Conservation (phyloP, 2,329 filamentous ascomycete genomes). For the Phialocephala subalpina region DNA sequence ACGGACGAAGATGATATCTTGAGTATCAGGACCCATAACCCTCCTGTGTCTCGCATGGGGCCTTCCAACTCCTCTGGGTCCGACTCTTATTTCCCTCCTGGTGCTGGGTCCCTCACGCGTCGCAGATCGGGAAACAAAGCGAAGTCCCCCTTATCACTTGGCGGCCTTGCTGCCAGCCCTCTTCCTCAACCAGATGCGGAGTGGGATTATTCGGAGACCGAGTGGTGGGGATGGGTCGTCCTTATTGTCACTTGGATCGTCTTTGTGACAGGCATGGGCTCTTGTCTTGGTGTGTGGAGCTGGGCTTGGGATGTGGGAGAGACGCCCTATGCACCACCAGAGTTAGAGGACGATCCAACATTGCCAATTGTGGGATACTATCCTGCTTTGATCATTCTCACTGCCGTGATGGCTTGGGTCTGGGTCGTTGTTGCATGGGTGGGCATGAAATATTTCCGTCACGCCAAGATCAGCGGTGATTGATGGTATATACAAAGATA, state of each 20-base stretch:
- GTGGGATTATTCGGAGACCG: constrained; percentile 94
- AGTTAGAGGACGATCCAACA: constrained; percentile 93
- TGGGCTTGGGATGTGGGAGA: constrained; percentile 99
- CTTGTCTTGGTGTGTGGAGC: constrained; percentile 92
- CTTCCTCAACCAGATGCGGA: constrained; percentile 58
- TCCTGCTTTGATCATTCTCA: constrained; percentile 90
- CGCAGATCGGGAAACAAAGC: constrained; percentile 45
- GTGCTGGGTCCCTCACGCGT: constrained; percentile 47
- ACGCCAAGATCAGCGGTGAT: constrained; percentile 80
- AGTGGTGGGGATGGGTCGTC: constrained; percentile 98
- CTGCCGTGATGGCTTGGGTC: constrained; percentile 96
- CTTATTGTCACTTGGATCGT: constrained; percentile 92
- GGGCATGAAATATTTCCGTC: constrained; percentile 99
- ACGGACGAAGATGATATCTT: constrained; percentile 86
- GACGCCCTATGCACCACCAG: constrained; percentile 93
- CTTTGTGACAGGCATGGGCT: constrained; percentile 96
- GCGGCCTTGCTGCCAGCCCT: constrained; percentile 58
- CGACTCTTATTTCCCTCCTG: constrained; percentile 67
- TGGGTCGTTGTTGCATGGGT: constrained; percentile 99
- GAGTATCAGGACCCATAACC: constrained; percentile 62
- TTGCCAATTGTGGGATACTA: constrained; percentile 97
- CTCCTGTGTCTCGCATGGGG: constrained; percentile 48
- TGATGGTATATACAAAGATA: constrained; percentile 29
- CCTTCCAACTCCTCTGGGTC: constrained; percentile 61
- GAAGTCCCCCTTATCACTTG: constrained; percentile 68